phyloP scores from a whole-genome alignment of 2,329 filamentous ascomycete species.

The Calonectria fujianensis region DNA sequence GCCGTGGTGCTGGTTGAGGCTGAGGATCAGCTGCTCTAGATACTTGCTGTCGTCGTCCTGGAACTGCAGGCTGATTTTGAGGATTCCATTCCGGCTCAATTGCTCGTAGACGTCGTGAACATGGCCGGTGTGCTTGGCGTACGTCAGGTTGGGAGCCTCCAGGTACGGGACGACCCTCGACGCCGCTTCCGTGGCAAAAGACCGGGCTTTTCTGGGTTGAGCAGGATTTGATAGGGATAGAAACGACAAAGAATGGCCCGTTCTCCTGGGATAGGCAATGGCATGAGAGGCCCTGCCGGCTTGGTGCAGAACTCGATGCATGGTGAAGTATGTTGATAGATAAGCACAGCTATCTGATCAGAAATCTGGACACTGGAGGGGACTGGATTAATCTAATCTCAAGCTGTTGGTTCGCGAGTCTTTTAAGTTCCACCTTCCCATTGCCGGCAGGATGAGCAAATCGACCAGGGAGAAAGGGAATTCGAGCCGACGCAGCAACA shows the following conservation, averaged over 20 bases:
- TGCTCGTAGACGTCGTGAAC: constrained; percentile 44
- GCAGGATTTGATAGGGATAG: background rate
- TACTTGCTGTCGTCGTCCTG: constrained; percentile 59
- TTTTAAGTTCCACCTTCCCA: background rate
- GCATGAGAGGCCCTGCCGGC: background rate
- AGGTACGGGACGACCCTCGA: constrained; percentile 37
- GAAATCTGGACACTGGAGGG: background rate
- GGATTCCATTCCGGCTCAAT: constrained; percentile 55
- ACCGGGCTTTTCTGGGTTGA: background rate
- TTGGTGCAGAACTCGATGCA: background rate
- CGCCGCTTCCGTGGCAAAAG: constrained; percentile 29
- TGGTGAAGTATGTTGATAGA: constrained; percentile 4
- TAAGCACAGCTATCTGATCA: background rate
- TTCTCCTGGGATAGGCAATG: background rate
- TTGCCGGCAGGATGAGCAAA: background rate
- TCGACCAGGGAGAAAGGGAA: background rate
- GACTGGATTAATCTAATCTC: background rate
- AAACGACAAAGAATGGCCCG: background rate
- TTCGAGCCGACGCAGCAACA: background rate
- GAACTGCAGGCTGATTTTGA: constrained; percentile 61
- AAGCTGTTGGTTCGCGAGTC: background rate
- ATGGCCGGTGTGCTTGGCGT: constrained; percentile 44
- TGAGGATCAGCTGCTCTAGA: constrained; percentile 57
- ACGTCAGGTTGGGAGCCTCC: constrained; percentile 40
- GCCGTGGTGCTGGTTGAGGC: constrained; percentile 57